These are phyloP conservation scores for Casuarina cunninghamiana DNA, from an alignment of 306 rosid species.

Conservation along the genomic window DNA sequence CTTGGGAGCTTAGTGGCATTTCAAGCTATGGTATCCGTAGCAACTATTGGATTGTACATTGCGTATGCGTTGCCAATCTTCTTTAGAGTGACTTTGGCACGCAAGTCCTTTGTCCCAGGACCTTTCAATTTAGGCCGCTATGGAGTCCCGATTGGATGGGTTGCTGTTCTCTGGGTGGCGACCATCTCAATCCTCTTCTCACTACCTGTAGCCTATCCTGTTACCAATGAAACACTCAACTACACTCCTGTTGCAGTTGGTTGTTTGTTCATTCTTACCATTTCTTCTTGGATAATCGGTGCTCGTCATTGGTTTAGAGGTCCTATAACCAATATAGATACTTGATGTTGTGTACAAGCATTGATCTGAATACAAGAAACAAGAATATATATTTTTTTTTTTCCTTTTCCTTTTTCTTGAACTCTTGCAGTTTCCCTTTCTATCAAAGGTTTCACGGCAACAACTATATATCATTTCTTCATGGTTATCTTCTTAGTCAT, in stretches of 20 bases:
- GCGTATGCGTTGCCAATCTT: slow-evolving; percentile 92
- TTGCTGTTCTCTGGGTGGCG: slow-evolving; percentile 84
- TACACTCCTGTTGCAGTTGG: slow-evolving; percentile 95
- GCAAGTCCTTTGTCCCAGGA: slow-evolving; percentile 58
- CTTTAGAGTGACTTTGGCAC: slow-evolving; percentile 84
- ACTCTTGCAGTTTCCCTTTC: neutral
- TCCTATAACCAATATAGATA: slow-evolving; percentile 64
- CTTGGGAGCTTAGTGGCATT: slow-evolving; percentile 96
- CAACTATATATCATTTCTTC: neutral
- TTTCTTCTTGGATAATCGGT: slow-evolving; percentile 64
- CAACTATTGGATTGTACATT: slow-evolving; percentile 86
- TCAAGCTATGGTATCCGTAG: slow-evolving; percentile 93
- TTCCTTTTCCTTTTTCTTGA: neutral
- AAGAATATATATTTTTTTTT: neutral
- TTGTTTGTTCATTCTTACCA: slow-evolving; percentile 57
- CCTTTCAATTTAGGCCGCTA: slow-evolving; percentile 85
- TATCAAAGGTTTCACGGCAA: neutral
- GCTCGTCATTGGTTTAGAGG: slow-evolving; percentile 87
- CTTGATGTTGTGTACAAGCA: slow-evolving; percentile 29
- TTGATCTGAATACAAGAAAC: slow-evolving; percentile 1
- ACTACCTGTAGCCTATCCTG: slow-evolving; percentile 77
- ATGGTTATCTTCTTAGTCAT: neutral
- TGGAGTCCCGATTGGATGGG: slow-evolving; percentile 70
- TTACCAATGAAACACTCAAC: slow-evolving; percentile 71
- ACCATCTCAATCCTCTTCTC: slow-evolving; percentile 83